Base-by-base conservation (phyloP, 306 rosid genomes). In the Hippophae rhamnoides region DNA sequence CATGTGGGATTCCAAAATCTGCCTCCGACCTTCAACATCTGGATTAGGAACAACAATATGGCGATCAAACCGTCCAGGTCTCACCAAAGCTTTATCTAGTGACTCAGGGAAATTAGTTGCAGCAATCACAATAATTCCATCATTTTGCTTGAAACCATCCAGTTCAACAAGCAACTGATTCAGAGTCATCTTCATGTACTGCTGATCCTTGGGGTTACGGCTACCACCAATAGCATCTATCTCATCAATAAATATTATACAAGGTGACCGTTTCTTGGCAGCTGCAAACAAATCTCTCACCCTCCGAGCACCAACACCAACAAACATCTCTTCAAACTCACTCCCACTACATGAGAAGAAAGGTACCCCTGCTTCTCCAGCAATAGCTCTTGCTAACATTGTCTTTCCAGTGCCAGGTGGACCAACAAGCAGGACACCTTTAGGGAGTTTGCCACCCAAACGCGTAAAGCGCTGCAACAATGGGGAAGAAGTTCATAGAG, bases 331-430 rank as follows among this genome's bases (percentile, higher is more conserved):
- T 66, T 92, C 95, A 76, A 88, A 92, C 77, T 92, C 99, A 75
- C 99, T 84, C 56, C 99, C 97, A 63, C 95, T 92, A 79, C 88
- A 76, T 42, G 94, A 80, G 64, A 86, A 92, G 94, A 92, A 85
- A 23, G 99, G 99, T 47, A 92, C 97, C 65, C 86, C 94, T 42
- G 95, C 96, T 83, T 92, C 99, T 62, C 97, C 97, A 63, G 99
- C 99, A 63, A 92, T 84, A 46, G 99, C 95, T 78, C 90, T 80
- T 47, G 97, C 99, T 77, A 92, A 56, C 99, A 92, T 88, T 41
- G 99, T 92, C 75, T 88, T 92, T 13, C 97, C 97, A 13, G 95
- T 92, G 41, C 99, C 99, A 54, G 99, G 94, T 14, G 94, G 95
- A 57, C 99, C 99, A 73, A 88, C 88, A 59, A 92, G 99, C 73